Conservation (phyloP, 2,329 filamentous ascomycete genomes). For the Sporothrix brasiliensis region DNA sequence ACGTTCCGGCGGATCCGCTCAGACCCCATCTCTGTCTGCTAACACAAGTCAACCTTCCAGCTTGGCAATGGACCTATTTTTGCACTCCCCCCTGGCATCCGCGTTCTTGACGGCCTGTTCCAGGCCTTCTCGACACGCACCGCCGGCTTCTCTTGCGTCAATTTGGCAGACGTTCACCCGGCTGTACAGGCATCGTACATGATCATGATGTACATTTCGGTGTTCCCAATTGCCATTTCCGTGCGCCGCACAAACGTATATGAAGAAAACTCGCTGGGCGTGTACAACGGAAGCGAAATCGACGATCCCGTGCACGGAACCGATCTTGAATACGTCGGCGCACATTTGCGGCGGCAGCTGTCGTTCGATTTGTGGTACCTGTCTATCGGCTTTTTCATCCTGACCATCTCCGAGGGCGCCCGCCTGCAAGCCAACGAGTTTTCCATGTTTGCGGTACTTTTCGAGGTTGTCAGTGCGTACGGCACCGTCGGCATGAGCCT, state of each 20-base stretch:
- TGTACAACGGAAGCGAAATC: slow-evolving; percentile 61
- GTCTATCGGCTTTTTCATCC: slow-evolving; percentile 89
- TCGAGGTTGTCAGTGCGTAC: slow-evolving; percentile 88
- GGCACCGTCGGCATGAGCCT: slow-evolving; percentile 92
- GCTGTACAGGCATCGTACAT: slow-evolving; percentile 92
- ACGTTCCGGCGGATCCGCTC: too few species aligned
- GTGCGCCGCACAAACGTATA: slow-evolving; percentile 95
- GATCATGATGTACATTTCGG: slow-evolving; percentile 99
- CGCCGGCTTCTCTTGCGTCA: slow-evolving; percentile 84
- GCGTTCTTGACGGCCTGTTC: slow-evolving; percentile 84
- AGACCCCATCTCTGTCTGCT: background rate
- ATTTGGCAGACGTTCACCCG: slow-evolving; percentile 76
- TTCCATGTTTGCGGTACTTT: slow-evolving; percentile 70
- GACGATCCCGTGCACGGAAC: slow-evolving; percentile 55
- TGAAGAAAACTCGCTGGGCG: slow-evolving; percentile 82
- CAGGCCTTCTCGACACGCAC: slow-evolving; percentile 88
- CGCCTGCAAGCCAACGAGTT: slow-evolving; percentile 67
- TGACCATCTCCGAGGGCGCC: slow-evolving; percentile 81
- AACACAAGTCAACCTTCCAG: slow-evolving; percentile 46
- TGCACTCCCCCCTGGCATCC: slow-evolving; percentile 68
- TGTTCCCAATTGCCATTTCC: slow-evolving; percentile 94
- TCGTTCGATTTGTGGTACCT: slow-evolving; percentile 99
- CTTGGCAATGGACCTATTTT: slow-evolving; percentile 72
- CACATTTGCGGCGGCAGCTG: slow-evolving; percentile 88
- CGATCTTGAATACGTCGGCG: slow-evolving; percentile 80